phyloP scores from a whole-genome alignment of 164 flowering plant species.

The Brasenia schreberi region DNA sequence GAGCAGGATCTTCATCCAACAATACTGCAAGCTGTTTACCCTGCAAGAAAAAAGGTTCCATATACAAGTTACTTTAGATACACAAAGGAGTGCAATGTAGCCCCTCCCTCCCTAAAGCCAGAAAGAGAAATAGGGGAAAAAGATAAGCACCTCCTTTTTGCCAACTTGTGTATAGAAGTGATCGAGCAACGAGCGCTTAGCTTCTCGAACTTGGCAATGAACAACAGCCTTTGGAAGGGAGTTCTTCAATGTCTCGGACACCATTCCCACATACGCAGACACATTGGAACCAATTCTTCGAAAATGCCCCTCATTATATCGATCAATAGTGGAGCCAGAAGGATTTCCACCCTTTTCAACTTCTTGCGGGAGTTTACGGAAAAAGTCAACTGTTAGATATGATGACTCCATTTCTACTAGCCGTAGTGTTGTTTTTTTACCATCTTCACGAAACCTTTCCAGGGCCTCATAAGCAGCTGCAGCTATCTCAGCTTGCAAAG shows the following conservation, averaged over 20 bases:
- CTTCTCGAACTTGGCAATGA: constrained; percentile 60
- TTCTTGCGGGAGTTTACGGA: constrained; percentile 52
- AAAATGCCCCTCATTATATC: constrained; percentile 47
- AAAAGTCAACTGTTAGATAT: constrained; percentile 57
- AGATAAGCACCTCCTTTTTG: constrained; percentile 43
- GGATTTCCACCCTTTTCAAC: constrained; percentile 38
- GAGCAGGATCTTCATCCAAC: constrained; percentile 79
- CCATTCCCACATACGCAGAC: constrained; percentile 38
- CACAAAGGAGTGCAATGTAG: neutral
- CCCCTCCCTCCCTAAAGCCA: neutral
- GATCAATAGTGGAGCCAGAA: constrained; percentile 22
- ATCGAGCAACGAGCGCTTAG: constrained; percentile 39
- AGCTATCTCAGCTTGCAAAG: constrained; percentile 47
- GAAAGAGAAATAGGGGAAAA: neutral
- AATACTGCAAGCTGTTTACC: constrained; percentile 51
- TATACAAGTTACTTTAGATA: too few relatives aligned
- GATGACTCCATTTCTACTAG: constrained; percentile 74
- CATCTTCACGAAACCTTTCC: constrained; percentile 53
- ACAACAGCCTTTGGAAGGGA: constrained; percentile 62
- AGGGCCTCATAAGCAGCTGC: constrained; percentile 40
- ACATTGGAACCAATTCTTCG: constrained; percentile 54
- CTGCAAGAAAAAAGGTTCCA: constrained; percentile 18
- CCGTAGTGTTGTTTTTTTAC: constrained; percentile 39
- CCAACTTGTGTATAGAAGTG: constrained; percentile 55
- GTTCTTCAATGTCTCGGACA: constrained; percentile 37